A percentile compares a stretch with the other conserved stretches of the same genome.
phyloP scores from a whole-genome alignment of 2,329 filamentous ascomycete species.

The Teratosphaeria viscida region DNA sequence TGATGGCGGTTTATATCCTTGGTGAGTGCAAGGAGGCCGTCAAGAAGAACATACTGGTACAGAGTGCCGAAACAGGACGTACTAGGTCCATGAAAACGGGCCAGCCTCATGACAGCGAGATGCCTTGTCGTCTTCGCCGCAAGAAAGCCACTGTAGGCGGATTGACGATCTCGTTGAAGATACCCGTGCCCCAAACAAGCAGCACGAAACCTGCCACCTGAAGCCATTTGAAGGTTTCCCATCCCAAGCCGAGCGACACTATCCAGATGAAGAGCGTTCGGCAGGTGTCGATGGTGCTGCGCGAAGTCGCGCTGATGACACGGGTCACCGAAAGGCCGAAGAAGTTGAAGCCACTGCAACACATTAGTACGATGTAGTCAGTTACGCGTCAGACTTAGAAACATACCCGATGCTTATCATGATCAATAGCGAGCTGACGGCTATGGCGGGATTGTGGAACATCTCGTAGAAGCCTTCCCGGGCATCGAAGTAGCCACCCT shows the following conservation, averaged over 20 bases:
- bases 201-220: conserved; percentile 82
- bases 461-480: conserved; percentile 77
- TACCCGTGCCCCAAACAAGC: conserved; percentile 89
- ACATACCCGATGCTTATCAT: conserved; percentile 95
- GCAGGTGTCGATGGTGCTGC: conserved; percentile 95
- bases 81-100: not conserved
- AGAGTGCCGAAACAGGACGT: not conserved
- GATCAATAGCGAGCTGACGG: conserved; percentile 71
- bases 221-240: conserved; percentile 96
- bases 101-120: conserved; percentile 4
- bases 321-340: conserved; percentile 92
- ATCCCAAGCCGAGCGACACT: conserved; percentile 81
- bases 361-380: not conserved
- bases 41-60: not conserved
- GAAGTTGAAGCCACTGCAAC: conserved; percentile 83
- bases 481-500: conserved; percentile 81
- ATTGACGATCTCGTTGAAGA: conserved; percentile 89
- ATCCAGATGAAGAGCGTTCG: conserved; percentile 98
- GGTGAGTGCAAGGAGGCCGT: not conserved
- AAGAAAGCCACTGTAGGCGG: conserved; percentile 46
- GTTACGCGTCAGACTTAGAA: not conserved
- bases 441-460: conserved; percentile 58
- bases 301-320: conserved; percentile 78
- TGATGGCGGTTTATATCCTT: not conserved
- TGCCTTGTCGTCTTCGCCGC: conserved; percentile 13